Base-by-base conservation (phyloP, 352 stramenopile species). In the Pythium aristosporum region DNA sequence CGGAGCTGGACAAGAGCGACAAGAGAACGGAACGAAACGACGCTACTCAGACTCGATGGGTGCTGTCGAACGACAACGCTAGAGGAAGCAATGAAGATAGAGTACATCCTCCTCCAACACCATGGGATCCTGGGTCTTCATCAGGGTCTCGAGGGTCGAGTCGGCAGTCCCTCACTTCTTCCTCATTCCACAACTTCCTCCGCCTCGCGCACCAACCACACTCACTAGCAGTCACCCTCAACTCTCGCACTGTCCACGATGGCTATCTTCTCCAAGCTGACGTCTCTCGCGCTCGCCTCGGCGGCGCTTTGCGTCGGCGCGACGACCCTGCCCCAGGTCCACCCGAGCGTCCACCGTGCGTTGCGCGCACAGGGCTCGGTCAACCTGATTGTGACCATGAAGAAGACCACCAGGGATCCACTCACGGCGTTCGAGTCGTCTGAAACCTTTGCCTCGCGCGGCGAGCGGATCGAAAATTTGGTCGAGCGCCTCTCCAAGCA, bases 371-470 rank as follows among this genome's bases (percentile, higher is more conserved):
- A 48, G 7, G 34, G 23, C 28, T 36, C 25, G 39, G 59, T 66
- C 23, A 60, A 66, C 59, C 49, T 66, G 34, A 56, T 61, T 25
- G 52, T 67, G 6, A 55, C 50, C 2, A 43, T 67, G 30, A 63
- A 55, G 32, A n/a, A 63, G 18, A 34, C 18, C 51, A 57, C 51
- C 6, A 30, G 42, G 16, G 18, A 28, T 46, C 6, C 5, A 3
- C 39, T 53, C 5, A 42, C 23, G 18, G 30, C 49, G 42, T 20
- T 63, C 32, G 18, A 63, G 3, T 44, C 55, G 9, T 16, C 49
- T 12, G 34, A 34, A 5, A 30, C 25, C 12, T 46, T 36, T 41
- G 37, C 46, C 11, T 23, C 42, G 6, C 68, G 68, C 15, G 53
- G 54, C 13, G 34, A 39, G 32, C 46, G 55, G 30, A 47, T 59